A percentile compares a stretch with the other conserved stretches of the same genome.
phyloP scores from a whole-genome alignment of 192 early-diverging fungal species.

The Entrophospora sp. region DNA sequence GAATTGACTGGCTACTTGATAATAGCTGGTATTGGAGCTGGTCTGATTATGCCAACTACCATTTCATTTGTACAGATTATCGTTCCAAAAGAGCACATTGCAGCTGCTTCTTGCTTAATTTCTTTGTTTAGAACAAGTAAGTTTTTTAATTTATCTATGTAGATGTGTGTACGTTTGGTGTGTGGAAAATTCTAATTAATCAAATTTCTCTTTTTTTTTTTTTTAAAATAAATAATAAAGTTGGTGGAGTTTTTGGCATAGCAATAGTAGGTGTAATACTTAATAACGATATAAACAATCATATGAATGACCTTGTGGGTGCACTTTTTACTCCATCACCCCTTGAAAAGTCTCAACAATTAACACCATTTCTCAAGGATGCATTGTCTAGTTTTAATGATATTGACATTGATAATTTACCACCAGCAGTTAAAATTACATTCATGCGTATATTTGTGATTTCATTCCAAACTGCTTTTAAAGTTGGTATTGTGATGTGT shows the following conservation, averaged over 20 bases:
- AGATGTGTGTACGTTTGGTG: not conserved
- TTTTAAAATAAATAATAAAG: constrained; percentile 52
- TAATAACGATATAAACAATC: constrained; percentile 29
- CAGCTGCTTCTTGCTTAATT: constrained; percentile 49
- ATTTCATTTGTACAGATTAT: constrained; percentile 60
- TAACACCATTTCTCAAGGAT: too few relatives aligned
- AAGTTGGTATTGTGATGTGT: too few relatives aligned
- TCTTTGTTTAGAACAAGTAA: constrained; percentile 52
- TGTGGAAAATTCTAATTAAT: not conserved
- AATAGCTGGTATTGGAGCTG: constrained; percentile 64
- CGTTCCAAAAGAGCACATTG: constrained; percentile 50
- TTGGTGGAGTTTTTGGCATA: constrained; percentile 27
- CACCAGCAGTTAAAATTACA: too few relatives aligned
- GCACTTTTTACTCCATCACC: too few relatives aligned
- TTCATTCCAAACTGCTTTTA: too few relatives aligned
- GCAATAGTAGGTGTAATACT: constrained; percentile 32
- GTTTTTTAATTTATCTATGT: not conserved
- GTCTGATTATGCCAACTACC: constrained; percentile 62
- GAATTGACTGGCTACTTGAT: constrained; percentile 55
- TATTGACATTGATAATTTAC: too few relatives aligned
- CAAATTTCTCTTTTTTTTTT: not conserved
- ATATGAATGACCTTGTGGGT: too few relatives aligned
- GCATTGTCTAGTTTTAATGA: too few relatives aligned
- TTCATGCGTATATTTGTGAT: too few relatives aligned
- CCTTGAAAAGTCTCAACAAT: too few relatives aligned